Percentiles rank a stretch among this genome's conserved stretches.
Conservation (phyloP, 257 asterid species). For the Solanum ossicruentum region DNA sequence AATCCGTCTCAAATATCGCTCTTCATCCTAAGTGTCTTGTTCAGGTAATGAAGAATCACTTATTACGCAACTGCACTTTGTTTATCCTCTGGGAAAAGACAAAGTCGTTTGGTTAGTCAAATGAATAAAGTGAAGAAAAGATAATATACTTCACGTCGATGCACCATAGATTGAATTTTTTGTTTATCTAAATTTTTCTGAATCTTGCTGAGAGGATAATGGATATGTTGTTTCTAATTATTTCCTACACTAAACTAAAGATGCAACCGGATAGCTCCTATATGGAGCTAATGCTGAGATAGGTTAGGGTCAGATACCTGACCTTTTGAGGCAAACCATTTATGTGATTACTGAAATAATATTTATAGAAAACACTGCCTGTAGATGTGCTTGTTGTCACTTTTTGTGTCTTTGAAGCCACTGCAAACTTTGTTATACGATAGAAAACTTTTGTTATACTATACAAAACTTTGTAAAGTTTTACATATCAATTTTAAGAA, state of each 20-base stretch:
- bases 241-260: neutral
- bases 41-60: slow-evolving; percentile 43
- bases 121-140: neutral
- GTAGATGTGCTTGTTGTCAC: neutral
- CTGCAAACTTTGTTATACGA: neutral
- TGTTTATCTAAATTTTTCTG: neutral
- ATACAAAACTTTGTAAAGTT: neutral
- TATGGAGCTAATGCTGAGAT: neutral
- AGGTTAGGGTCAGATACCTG: neutral
- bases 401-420: neutral
- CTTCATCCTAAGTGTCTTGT: slow-evolving; percentile 75
- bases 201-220: neutral
- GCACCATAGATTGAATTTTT: neutral
- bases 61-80: neutral
- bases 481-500: neutral
- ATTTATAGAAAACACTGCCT: neutral
- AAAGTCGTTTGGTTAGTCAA: neutral
- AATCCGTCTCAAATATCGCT: slow-evolving; percentile 48
- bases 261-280: neutral
- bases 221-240: neutral
- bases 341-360: neutral
- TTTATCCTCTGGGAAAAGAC: neutral
- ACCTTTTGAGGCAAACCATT: neutral
- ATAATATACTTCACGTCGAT: neutral
- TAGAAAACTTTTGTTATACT: neutral